phyloP scores from a whole-genome alignment of 176 grass and related monocot species.

The Puccinellia tenuiflora region DNA sequence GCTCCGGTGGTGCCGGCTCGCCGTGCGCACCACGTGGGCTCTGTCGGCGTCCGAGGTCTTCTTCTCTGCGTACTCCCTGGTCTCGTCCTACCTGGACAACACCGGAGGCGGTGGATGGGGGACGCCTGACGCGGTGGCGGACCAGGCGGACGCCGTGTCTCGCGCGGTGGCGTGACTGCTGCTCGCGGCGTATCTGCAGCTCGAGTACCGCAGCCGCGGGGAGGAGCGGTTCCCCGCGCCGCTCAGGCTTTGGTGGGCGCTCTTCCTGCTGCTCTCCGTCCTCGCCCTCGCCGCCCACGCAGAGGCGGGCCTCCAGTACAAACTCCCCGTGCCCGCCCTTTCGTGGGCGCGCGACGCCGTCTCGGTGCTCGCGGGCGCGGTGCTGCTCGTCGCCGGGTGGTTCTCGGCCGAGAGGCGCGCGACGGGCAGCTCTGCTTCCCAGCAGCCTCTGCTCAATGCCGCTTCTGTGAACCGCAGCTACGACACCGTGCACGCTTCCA shows the following conservation, averaged over 20 bases:
- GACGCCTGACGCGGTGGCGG: slow-evolving; percentile 15
- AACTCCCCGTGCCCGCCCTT: slow-evolving; percentile 6
- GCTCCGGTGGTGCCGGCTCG: slow-evolving; percentile 24
- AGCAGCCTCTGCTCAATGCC: slow-evolving; percentile 71
- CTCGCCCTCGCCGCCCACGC: slow-evolving; percentile 27
- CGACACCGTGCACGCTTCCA: slow-evolving; percentile 20
- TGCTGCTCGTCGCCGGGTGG: slow-evolving; percentile 36
- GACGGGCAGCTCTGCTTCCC: background rate
- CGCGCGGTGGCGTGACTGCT: slow-evolving; percentile 56
- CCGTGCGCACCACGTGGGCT: slow-evolving; percentile 19
- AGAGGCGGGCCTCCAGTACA: background rate
- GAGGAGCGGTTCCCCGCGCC: slow-evolving; percentile 43
- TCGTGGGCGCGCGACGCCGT: slow-evolving; percentile 52
- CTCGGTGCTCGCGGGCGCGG: slow-evolving; percentile 6
- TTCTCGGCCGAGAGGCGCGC: slow-evolving; percentile 22
- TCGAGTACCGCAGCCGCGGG: slow-evolving; percentile 18
- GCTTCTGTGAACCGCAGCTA: background rate
- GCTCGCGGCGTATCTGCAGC: slow-evolving; percentile 46
- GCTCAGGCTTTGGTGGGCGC: slow-evolving; percentile 56
- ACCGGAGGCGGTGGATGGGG: slow-evolving; percentile 27
- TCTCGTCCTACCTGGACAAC: slow-evolving; percentile 27
- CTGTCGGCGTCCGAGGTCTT: slow-evolving; percentile 20
- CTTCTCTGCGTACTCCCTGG: slow-evolving; percentile 5
- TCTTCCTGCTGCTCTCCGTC: slow-evolving; percentile 54
- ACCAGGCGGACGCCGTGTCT: slow-evolving; percentile 25